phyloP scores from a whole-genome alignment of 1,284 basidiomycete species.

The Moesziomyces sp. region DNA sequence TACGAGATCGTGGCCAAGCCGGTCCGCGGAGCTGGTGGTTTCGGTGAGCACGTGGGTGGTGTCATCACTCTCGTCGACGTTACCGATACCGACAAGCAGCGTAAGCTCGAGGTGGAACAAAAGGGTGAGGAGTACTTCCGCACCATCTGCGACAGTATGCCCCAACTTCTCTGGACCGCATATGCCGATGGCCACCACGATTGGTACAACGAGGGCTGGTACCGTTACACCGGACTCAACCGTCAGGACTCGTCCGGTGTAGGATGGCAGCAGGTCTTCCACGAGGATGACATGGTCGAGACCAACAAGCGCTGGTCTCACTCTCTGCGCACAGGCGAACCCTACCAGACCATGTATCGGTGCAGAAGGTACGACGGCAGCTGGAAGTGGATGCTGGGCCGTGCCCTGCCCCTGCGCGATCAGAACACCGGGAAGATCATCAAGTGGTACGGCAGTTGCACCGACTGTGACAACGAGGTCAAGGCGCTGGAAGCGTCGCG shows the following conservation, averaged over 20 bases:
- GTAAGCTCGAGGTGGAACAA: slow-evolving; percentile 43
- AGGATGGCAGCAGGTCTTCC: slow-evolving; percentile 67
- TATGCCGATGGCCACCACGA: slow-evolving; percentile 63
- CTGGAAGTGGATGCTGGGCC: slow-evolving; percentile 65
- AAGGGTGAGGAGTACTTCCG: slow-evolving; percentile 60
- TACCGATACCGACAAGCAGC: slow-evolving; percentile 33
- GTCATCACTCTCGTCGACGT: slow-evolving; percentile 54
- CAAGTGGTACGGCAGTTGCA: slow-evolving; percentile 67
- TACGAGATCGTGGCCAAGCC: slow-evolving; percentile 57
- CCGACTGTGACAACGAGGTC: slow-evolving; percentile 62
- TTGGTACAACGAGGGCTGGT: slow-evolving; percentile 62
- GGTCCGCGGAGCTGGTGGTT: slow-evolving; percentile 54
- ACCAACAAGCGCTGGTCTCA: slow-evolving; percentile 62
- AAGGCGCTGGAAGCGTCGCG: slow-evolving; percentile 59
- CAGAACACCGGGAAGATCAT: slow-evolving; percentile 54
- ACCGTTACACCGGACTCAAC: slow-evolving; percentile 66
- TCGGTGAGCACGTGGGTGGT: slow-evolving; percentile 60
- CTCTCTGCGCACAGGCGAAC: slow-evolving; percentile 67
- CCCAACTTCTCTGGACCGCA: slow-evolving; percentile 68
- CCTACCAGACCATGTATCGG: slow-evolving; percentile 67
- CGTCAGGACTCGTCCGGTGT: slow-evolving; percentile 56
- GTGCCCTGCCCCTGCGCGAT: slow-evolving; percentile 63
- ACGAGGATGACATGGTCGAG: slow-evolving; percentile 66
- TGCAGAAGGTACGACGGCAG: slow-evolving; percentile 59
- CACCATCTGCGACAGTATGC: slow-evolving; percentile 60